Evolutionary conservation across 2,329 filamentous ascomycete genomes (phyloP), one percentile per base, ranked within the genome.

Genomic region (Endothia cerciana): DNA sequence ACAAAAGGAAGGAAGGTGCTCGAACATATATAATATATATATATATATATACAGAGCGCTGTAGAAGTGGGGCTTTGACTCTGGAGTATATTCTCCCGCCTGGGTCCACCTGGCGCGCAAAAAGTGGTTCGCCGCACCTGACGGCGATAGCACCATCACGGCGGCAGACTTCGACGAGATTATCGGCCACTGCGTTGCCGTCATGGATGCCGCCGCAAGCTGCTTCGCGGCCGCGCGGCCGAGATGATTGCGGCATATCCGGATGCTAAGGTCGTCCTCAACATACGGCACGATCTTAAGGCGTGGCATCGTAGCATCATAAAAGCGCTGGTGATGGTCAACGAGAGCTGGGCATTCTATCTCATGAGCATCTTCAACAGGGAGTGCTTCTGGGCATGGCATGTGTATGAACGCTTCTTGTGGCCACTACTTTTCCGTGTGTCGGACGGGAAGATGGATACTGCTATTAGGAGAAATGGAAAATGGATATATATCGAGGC

Each of bases 241-340:
- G 81, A 85, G 65, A 70, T 84, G 33, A 73, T 83, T 62, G 75
- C 76, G 22, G 71, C 82, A 4, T 83, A 83, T 65, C 82, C 83
- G 0, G 76, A 83, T 40, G 82, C 83, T 36, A 81, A 80, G 65
- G 81, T 84, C 13, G 76, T 85, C 19, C 75, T 80, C 61, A 73
- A 74, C 68, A 78, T 77, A 47, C 71, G 76, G 5, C 70, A 74
- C 30, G 78, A 82, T 64, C 69, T 76, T 15, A 74, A 78, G 25
- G 73, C 71, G 28, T 82, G 80, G 81, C 73, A 76, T 69, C 63
- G 69, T 36, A 78, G 77, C 64, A 53, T 73, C 22, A 67, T 66
- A 10, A 69, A 68, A 38, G 76, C 72, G 33, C 64, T 76, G 5
- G 69, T 73, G 41, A 65, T 68, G n/a, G 65, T 66, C 25, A 72